A percentile compares a stretch with the other conserved stretches of the same genome.
These are phyloP conservation scores for Paecilomyces niveus DNA, from an alignment of 2,329 filamentous ascomycete species.

Conservation along the genomic window DNA sequence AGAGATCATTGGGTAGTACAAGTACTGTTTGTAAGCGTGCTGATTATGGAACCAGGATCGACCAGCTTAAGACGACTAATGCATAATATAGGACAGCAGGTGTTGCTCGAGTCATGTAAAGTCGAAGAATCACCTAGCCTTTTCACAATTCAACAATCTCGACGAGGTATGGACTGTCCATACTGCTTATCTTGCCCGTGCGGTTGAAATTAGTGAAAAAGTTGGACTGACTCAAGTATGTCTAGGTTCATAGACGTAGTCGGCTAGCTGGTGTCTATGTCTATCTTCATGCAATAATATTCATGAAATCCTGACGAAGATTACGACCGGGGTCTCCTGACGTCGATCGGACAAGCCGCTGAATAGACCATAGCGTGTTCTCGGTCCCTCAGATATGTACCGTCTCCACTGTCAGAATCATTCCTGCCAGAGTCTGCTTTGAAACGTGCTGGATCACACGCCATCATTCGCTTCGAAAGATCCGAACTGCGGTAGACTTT, in stretches of 20 bases:
- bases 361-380: neutral
- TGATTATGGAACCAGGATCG: neutral
- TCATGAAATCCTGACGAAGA: neutral
- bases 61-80: neutral
- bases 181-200: neutral
- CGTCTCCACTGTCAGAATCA: neutral
- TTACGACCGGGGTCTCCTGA: neutral
- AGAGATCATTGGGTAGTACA: neutral
- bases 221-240: neutral
- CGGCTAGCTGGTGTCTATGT: neutral
- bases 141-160: neutral
- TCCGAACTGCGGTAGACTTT: neutral
- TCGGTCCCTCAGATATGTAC: neutral
- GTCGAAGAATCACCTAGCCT: neutral
- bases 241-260: neutral
- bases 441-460: neutral
- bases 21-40: neutral
- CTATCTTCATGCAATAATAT: neutral
- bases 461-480: neutral
- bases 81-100: neutral
- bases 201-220: neutral
- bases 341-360: neutral
- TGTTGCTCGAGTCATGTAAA: neutral
- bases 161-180: neutral
- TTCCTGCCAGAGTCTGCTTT: neutral